Percentiles rank a stretch among this genome's conserved stretches.
These are phyloP conservation scores for Lojkania enalia DNA, from an alignment of 2,329 filamentous ascomycete species.

Conservation along the genomic window DNA sequence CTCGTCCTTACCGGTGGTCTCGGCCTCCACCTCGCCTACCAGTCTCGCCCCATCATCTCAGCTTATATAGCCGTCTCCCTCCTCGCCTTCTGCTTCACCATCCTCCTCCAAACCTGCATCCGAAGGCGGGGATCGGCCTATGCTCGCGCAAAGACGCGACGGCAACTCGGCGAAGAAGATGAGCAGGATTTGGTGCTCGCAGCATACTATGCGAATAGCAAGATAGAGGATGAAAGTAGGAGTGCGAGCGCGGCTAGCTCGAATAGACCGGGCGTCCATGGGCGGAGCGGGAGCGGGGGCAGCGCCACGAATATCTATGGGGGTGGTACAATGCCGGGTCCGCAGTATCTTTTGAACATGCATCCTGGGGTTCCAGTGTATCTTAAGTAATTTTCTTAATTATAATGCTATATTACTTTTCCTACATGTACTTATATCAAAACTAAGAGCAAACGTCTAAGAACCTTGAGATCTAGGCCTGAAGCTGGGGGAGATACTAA, in stretches of 20 bases:
- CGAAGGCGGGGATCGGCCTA: conserved; percentile 31
- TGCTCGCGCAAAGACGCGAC: conserved; percentile 19
- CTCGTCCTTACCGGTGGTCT: conserved; percentile 40
- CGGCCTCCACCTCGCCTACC: conserved; percentile 33
- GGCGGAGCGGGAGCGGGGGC: conserved; percentile 15
- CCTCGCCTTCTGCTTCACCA: conserved; percentile 25
- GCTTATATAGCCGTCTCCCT: conserved; percentile 34
- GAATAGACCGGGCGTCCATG: conserved; percentile 13
- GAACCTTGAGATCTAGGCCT: no score
- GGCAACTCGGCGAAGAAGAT: conserved; percentile 20
- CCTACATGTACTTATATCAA: no score
- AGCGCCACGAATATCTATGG: conserved; percentile 25
- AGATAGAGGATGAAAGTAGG: conserved; percentile 15
- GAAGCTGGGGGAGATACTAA: no score
- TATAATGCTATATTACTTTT: no score
- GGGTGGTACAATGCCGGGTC: conserved; percentile 40
- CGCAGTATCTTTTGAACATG: conserved; percentile 44
- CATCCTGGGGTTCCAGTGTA: conserved; percentile 43
- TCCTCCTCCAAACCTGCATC: conserved; percentile 28
- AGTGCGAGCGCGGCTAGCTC: conserved; percentile 5
- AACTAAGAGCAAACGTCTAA: no score
- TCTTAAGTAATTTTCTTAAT: no score
- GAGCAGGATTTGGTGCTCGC: conserved; percentile 28
- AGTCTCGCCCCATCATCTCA: conserved; percentile 28
- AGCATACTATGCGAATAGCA: conserved; percentile 17